Base-by-base conservation (phyloP, 2,329 filamentous ascomycete species). In the Arthrobotrys iridis region DNA sequence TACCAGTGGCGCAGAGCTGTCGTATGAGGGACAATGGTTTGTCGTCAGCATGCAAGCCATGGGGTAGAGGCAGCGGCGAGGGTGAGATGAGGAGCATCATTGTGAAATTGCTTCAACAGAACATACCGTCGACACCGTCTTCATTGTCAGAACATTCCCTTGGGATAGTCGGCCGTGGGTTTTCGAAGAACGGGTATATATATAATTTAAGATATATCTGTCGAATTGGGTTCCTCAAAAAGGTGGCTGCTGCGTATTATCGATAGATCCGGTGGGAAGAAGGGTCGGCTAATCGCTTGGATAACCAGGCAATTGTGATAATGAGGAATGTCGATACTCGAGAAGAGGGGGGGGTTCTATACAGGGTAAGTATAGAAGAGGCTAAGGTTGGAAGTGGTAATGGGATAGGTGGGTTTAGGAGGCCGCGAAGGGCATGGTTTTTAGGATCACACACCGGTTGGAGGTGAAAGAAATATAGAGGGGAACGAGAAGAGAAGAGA, bases 1-100 rank as follows among this genome's bases (percentile, higher is more conserved):
- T 80, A 71, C 78, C 79, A 67, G 79, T 80, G 58, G 79, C 79
- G 78, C 79, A 80, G 41, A 80, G 77, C 79, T 80, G 70, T 77
- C 45, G 70, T 22, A 74, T 22, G 55, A 74, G 59, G 35, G 58
- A 62, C 58, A 62, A 64, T 26, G 66, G 55, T 50, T 70, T 67
- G 62, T 62, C 18, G 58, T 74, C 70, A 70, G 73, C 60, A 71
- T 72, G 58, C 24, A 60, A 64, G 57, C 40, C 58, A 64, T 65
- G 35, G 30, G 59, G 20, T 10, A 52, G 37, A 52, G 57, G 50
- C 35, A 76, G 33, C 30, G 65, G 55, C 50, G 66, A 64, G 30
- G 67, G 68, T 65, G 63, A 63, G 33, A 62, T 73, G 68, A 62
- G 26, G 68, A 73, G 67, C 57, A 67, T 57, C 59, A 63, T 67